Percentiles rank a stretch among this genome's conserved stretches.
Evolutionary conservation across 2,329 filamentous ascomycete genomes (phyloP).

Genomic region (Colletotrichum chlorophyti): DNA sequence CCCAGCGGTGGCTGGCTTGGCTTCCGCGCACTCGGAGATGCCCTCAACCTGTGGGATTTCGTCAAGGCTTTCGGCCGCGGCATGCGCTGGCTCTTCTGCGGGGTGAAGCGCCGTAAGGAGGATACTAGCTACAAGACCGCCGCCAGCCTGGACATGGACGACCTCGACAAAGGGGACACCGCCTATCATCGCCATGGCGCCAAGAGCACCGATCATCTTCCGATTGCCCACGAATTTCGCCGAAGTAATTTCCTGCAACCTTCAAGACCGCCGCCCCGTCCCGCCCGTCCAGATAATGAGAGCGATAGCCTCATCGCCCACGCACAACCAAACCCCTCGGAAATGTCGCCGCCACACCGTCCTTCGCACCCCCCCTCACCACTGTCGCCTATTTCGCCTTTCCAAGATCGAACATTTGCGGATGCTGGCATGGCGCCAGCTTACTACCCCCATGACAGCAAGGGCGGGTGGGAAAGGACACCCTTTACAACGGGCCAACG

Average conservation of each 20-base stretch:
- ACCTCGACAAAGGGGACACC: conserved; percentile 39
- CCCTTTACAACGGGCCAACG: conserved; percentile 23
- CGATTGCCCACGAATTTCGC: conserved; percentile 47
- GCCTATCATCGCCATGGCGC: conserved; percentile 34
- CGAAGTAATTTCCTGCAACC: conserved; percentile 35
- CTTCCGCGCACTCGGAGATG: conserved; percentile 70
- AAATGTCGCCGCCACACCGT: conserved; percentile 20
- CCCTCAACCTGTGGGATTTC: conserved; percentile 83
- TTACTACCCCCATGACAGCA: neutral
- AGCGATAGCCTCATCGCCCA: conserved; percentile 51
- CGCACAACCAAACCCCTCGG: conserved; percentile 35
- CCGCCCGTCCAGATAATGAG: conserved; percentile 40
- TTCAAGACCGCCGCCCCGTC: conserved; percentile 30
- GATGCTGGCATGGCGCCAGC: conserved; percentile 4
- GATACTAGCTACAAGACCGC: conserved; percentile 58
- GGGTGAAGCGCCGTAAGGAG: conserved; percentile 65
- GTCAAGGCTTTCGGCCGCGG: conserved; percentile 80
- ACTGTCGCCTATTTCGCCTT: conserved; percentile 14
- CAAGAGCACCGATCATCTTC: conserved; percentile 47
- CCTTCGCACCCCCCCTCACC: conserved; percentile 11
- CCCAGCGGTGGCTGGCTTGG: conserved; percentile 73
- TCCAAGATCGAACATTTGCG: conserved; percentile 16
- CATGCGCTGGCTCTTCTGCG: conserved; percentile 81
- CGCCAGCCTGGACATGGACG: conserved; percentile 43
- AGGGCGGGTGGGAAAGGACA: conserved; percentile 13